These are phyloP conservation scores for Taphrina betulina DNA, from an alignment of 1,139 yeast species.

Conservation along the genomic window DNA sequence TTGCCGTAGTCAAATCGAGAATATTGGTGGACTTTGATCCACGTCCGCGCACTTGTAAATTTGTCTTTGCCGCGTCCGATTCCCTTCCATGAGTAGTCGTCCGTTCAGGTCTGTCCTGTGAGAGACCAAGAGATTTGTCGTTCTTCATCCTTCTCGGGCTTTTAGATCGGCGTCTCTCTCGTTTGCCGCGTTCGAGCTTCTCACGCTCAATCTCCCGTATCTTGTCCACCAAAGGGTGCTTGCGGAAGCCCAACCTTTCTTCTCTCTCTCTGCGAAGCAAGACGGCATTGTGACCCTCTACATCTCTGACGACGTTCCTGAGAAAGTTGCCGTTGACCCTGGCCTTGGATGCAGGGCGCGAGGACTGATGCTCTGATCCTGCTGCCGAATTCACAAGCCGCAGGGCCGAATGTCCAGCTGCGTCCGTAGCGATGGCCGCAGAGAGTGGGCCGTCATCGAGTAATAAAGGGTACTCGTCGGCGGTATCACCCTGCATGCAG, in stretches of 20 bases:
- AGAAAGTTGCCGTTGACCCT: conserved; percentile 15
- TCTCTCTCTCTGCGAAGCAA: conserved; percentile 11
- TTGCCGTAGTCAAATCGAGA: neutral
- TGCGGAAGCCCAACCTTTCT: conserved; percentile 16
- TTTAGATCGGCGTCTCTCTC: conserved; percentile 1
- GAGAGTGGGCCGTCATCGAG: conserved; percentile 19
- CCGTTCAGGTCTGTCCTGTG: neutral
- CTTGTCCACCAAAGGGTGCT: conserved; percentile 11
- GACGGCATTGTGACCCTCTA: conserved; percentile 18
- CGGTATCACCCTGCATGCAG: neutral
- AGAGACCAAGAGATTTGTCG: neutral
- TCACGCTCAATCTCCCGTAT: conserved; percentile 9
- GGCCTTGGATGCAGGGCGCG: conserved; percentile 4
- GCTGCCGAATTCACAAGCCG: neutral
- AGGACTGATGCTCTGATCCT: neutral
- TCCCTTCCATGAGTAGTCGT: neutral
- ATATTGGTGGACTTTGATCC: neutral
- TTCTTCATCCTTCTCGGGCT: conserved; percentile 6
- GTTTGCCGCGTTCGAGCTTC: neutral
- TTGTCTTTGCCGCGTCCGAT: neutral
- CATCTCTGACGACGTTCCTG: conserved; percentile 10
- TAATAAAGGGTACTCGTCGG: conserved; percentile 15
- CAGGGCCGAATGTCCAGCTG: neutral
- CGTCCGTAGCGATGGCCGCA: conserved; percentile 13
- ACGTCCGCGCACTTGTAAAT: neutral